phyloP scores from a whole-genome alignment of 305 asterid genomes.

The Fraxinus platypoda region DNA sequence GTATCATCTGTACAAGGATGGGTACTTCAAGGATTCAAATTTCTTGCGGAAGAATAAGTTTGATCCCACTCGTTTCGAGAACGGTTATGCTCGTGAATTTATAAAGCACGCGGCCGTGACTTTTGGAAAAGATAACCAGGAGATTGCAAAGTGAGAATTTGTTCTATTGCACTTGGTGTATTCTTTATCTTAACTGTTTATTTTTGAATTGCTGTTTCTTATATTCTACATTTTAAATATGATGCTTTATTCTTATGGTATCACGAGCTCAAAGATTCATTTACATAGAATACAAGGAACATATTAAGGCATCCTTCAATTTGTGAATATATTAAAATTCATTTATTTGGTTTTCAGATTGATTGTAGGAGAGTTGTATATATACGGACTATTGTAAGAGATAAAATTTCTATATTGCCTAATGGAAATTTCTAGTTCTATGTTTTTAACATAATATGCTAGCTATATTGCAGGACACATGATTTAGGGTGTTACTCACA shows the following conservation, averaged over 20 bases:
- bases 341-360: background rate
- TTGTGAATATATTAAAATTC: background rate
- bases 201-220: background rate
- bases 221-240: background rate
- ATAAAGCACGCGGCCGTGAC: conserved; percentile 56
- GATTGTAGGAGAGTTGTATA: background rate
- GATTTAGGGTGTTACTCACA: background rate
- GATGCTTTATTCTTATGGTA: background rate
- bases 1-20: conserved; percentile 43
- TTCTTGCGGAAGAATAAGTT: conserved; percentile 41
- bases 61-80: conserved; percentile 47
- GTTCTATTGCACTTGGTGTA: background rate
- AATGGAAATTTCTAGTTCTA: background rate
- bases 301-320: background rate
- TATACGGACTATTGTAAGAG: background rate
- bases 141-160: conserved; percentile 60
- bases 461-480: background rate
- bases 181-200: background rate
- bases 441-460: background rate
- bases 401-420: background rate
- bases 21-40: conserved; percentile 56
- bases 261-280: background rate
- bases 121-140: conserved; percentile 66
- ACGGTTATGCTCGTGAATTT: conserved; percentile 53
- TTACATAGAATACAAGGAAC: background rate